Conservation (phyloP, 768 basidiomycete genomes). For the Amanita rubescens region DNA sequence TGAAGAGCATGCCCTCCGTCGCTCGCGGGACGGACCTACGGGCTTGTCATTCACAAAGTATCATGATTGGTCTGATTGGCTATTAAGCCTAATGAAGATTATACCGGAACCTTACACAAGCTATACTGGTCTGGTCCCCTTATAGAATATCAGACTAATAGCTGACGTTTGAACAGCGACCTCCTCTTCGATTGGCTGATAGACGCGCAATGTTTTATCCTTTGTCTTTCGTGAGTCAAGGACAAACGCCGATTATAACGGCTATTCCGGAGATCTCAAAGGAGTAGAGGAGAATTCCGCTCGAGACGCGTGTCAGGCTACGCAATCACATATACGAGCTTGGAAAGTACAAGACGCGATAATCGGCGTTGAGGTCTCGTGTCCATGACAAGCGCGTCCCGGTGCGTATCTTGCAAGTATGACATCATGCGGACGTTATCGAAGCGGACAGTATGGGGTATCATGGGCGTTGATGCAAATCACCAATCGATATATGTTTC, state of each 20-base stretch:
- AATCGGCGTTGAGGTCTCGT: background rate
- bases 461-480: background rate
- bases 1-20: background rate
- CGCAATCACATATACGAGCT: background rate
- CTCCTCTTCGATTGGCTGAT: background rate
- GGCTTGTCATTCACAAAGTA: background rate
- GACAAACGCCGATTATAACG: background rate
- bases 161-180: background rate
- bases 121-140: background rate
- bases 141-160: background rate
- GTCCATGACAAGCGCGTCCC: background rate
- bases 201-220: background rate
- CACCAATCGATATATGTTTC: background rate
- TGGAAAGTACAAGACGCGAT: background rate
- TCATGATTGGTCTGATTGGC: background rate
- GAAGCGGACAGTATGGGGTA: background rate
- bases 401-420: background rate
- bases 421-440: background rate
- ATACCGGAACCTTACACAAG: background rate
- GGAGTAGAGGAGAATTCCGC: background rate
- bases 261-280: background rate
- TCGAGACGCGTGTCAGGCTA: background rate
- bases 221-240: background rate
- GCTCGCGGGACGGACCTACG: background rate
- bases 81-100: background rate